phyloP scores from a whole-genome alignment of 139 green algal species.

The Pedinophyceae sp. region DNA sequence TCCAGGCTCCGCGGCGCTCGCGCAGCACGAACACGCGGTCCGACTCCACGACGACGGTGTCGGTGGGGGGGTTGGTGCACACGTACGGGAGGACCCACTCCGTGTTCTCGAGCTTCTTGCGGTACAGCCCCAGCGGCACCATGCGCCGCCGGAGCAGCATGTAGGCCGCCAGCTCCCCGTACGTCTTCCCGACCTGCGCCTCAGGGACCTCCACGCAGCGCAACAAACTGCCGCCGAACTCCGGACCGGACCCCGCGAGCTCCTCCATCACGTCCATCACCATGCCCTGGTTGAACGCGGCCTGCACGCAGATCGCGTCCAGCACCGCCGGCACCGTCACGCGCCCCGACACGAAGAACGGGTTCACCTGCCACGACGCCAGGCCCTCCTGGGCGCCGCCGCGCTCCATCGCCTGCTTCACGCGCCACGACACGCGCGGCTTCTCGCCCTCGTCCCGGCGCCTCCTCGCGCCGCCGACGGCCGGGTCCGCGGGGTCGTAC shows the following conservation, averaged over 20 bases:
- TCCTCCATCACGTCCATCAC: constrained; percentile 45
- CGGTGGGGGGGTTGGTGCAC: constrained; percentile 33
- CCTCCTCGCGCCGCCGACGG: too few relatives aligned
- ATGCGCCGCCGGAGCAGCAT: constrained; percentile 19
- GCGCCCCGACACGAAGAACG: constrained; percentile 55
- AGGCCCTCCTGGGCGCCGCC: constrained; percentile 40
- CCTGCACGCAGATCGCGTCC: neutral
- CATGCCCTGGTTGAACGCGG: neutral
- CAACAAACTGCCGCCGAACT: constrained; percentile 33
- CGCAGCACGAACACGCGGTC: constrained; percentile 54
- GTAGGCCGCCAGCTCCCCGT: constrained; percentile 35
- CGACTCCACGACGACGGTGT: constrained; percentile 16
- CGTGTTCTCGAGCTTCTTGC: constrained; percentile 44
- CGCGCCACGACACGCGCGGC: neutral
- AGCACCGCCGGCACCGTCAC: constrained; percentile 61
- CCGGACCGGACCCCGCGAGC: constrained; percentile 35
- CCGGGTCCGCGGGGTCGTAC: too few relatives aligned
- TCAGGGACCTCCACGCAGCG: constrained; percentile 25
- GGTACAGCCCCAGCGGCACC: constrained; percentile 44
- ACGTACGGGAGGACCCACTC: constrained; percentile 46
- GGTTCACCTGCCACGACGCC: constrained; percentile 59
- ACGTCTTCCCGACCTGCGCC: constrained; percentile 28
- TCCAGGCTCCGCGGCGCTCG: constrained; percentile 7
- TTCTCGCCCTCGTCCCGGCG: neutral
- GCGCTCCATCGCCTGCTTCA: constrained; percentile 14